Evolutionary conservation across 1,284 basidiomycete species (phyloP), one percentile per base, ranked within the genome.

Genomic region (Ceratobasidium sp.): DNA sequence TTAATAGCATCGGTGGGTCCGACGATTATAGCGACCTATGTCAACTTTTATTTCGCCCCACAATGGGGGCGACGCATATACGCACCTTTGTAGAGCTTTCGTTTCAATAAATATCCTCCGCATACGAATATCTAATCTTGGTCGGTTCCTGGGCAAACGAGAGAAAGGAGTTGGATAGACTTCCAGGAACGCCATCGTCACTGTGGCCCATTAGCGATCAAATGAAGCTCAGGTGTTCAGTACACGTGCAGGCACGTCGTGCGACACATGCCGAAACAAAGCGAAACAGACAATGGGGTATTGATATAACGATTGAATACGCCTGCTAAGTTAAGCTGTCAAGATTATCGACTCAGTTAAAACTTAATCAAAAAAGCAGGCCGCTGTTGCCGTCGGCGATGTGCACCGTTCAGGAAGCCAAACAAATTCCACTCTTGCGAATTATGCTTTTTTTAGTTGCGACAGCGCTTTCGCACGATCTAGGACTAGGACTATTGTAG

Each of bases 221-320:
- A 25, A 49, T 49, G 27, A 12, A 34, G 56, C 40, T 31, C 42
- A 32, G n/a, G 31, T 5, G 38, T 47, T 31, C 4, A 2, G 17
- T 3, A 62, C 57, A 62, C 57, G 57, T 62, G 57, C 57, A 62
- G 57, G 57, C 57, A 62, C 57, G n/a, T 2, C 54, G 17, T 40
- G 12, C 17, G 38, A 8, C 17, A 40, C 38, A 17, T n/a, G n/a
- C n/a, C n/a, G n/a, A n/a, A n/a, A n/a, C n/a, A n/a, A n/a, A n/a
- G n/a, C n/a, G n/a, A n/a, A n/a, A n/a, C n/a, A n/a, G n/a, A n/a
- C n/a, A n/a, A 40, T 40, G 10, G 38, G 38, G 38, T 17, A 40
- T n/a, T n/a, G n/a, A 40, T 40, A 40, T 8, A 40, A 8, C 38
- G 38, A 40, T 17, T 40, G 38, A 40, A 40, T 40, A n/a, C 17